phyloP scores from a whole-genome alignment of 2,329 filamentous ascomycete species.

The Penicillium sp. region DNA sequence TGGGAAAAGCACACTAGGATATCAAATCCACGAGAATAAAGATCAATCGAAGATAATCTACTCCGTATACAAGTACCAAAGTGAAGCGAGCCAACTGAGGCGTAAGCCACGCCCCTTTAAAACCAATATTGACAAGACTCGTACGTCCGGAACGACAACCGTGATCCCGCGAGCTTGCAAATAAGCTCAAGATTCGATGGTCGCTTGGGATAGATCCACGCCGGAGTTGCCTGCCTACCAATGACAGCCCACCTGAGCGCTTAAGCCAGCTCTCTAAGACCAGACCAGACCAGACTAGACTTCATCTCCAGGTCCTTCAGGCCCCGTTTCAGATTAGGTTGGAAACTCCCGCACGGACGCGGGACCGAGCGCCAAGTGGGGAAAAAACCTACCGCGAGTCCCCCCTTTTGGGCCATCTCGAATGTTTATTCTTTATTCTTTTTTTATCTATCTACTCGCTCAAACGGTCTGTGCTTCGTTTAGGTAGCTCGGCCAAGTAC shows the following conservation, averaged over 20 bases:
- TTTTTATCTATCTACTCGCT: background rate
- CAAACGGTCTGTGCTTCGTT: background rate
- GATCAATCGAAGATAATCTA: background rate
- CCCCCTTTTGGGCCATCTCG: background rate
- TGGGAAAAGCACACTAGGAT: background rate
- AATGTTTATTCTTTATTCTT: too few species aligned
- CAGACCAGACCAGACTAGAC: background rate
- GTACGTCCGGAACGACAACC: background rate
- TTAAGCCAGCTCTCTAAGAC: background rate
- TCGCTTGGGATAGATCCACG: slow-evolving; percentile 3
- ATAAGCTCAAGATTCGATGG: slow-evolving; percentile 27
- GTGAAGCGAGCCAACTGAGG: background rate
- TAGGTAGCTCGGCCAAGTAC: background rate
- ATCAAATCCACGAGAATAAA: background rate
- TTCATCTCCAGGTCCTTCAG: background rate
- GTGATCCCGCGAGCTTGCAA: slow-evolving; percentile 8
- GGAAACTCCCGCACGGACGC: background rate
- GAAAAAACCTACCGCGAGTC: background rate
- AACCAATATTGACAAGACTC: background rate
- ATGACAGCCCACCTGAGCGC: slow-evolving; percentile 1
- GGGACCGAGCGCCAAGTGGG: background rate
- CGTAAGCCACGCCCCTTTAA: background rate
- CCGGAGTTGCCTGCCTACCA: background rate
- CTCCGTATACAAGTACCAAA: background rate
- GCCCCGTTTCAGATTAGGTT: slow-evolving; percentile 7